Evolutionary conservation across 345 rosid species (phyloP).

Genomic region (Dipteronia dyeriana): DNA sequence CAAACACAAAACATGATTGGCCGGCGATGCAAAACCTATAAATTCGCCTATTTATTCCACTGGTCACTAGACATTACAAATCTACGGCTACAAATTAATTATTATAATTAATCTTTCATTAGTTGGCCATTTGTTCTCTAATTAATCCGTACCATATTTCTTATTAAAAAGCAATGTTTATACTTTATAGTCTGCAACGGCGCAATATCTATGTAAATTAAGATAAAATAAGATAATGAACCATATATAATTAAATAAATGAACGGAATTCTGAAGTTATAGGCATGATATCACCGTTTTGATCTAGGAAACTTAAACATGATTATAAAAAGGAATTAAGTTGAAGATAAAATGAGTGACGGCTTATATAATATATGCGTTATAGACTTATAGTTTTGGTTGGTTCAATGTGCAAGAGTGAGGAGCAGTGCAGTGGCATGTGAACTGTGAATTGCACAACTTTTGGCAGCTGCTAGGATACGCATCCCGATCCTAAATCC

Average conservation of each 20-base stretch:
- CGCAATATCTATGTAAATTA: background rate
- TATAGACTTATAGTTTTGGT: no score
- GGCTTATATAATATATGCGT: no score
- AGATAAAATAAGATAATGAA: no score
- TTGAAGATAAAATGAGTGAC: no score
- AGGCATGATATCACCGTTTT: background rate
- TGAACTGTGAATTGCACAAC: constrained; percentile 27
- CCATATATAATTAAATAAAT: no score
- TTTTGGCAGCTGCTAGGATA: constrained; percentile 32
- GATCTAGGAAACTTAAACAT: background rate
- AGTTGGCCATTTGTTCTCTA: background rate
- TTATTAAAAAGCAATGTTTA: no score
- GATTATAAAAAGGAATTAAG: no score
- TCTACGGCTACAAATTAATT: background rate
- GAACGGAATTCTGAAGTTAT: background rate
- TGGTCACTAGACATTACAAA: background rate
- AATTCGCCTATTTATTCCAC: constrained; percentile 21
- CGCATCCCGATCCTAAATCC: constrained; percentile 26
- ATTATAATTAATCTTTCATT: background rate
- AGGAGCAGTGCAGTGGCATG: constrained; percentile 13
- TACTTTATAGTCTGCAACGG: background rate
- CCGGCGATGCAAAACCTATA: constrained; percentile 6
- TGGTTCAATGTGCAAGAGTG: background rate
- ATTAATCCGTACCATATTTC: background rate
- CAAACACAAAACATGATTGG: background rate